Percentiles rank a stretch among this genome's conserved stretches.
phyloP scores from a whole-genome alignment of 2,329 filamentous ascomycete genomes.

The Fusarium burgessii region DNA sequence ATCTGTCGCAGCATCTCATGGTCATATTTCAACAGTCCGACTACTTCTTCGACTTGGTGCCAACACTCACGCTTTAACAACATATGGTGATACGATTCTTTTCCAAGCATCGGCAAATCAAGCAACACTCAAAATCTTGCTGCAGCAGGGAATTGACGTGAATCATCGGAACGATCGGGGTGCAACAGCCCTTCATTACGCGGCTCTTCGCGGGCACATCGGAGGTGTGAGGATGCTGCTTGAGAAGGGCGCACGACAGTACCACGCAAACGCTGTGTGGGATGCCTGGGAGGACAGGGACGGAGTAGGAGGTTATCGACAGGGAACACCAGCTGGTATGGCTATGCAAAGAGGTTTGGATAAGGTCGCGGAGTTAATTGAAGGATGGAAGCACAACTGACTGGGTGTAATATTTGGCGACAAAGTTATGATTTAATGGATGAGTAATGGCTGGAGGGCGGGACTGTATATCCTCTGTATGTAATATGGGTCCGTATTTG shows the following conservation, averaged over 20 bases:
- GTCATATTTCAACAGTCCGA: constrained; percentile 45
- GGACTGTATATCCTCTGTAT: constrained; percentile 24
- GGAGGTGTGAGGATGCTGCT: constrained; percentile 40
- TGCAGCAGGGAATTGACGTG: constrained; percentile 45
- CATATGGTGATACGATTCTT: constrained; percentile 45
- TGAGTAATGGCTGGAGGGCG: constrained; percentile 22
- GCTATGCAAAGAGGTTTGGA: constrained; percentile 44
- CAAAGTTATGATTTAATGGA: constrained; percentile 17
- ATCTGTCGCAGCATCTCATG: constrained; percentile 43
- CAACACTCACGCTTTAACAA: constrained; percentile 42
- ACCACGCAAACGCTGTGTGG: constrained; percentile 46
- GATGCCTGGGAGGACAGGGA: constrained; percentile 47
- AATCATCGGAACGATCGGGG: constrained; percentile 46
- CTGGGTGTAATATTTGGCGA: constrained; percentile 9
- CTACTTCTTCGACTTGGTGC: constrained; percentile 44
- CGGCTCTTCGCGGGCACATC: constrained; percentile 44
- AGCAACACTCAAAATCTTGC: constrained; percentile 43
- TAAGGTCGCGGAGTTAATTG: constrained; percentile 47
- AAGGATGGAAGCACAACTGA: constrained; percentile 46
- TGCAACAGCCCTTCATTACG: constrained; percentile 47
- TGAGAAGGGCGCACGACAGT: constrained; percentile 45
- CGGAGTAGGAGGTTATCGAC: constrained; percentile 40
- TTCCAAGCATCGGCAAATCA: constrained; percentile 45
- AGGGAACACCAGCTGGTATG: constrained; percentile 47
- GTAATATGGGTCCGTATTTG: constrained; percentile 8